Evolutionary conservation across 345 rosid genomes (phyloP).

Genomic region (Linum tenue): DNA sequence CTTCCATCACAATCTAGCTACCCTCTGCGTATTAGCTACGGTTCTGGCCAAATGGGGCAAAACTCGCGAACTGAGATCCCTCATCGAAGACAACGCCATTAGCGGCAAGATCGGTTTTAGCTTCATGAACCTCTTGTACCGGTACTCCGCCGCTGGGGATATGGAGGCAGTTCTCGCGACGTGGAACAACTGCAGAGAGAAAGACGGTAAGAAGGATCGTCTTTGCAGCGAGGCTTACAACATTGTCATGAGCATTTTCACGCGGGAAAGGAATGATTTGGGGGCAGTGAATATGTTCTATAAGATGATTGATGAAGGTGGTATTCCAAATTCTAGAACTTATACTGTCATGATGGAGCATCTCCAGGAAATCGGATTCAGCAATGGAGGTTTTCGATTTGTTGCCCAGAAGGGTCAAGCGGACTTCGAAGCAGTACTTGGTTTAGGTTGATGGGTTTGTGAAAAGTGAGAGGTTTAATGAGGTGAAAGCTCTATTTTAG

Average conservation of each 20-base stretch:
- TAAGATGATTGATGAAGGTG: slow-evolving; percentile 56
- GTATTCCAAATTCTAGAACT: slow-evolving; percentile 73
- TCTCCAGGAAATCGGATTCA: slow-evolving; percentile 48
- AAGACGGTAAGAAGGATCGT: slow-evolving; percentile 28
- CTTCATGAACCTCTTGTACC: slow-evolving; percentile 62
- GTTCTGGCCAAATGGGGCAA: slow-evolving; percentile 56
- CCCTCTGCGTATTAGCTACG: slow-evolving; percentile 56
- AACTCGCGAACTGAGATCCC: slow-evolving; percentile 35
- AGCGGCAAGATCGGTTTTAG: slow-evolving; percentile 42
- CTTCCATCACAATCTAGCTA: slow-evolving; percentile 37
- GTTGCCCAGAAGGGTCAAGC: slow-evolving; percentile 68
- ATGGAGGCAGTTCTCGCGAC: slow-evolving; percentile 41
- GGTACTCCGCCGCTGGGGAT: slow-evolving; percentile 54
- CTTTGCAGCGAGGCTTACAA: slow-evolving; percentile 61
- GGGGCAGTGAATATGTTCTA: slow-evolving; percentile 49
- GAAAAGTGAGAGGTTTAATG: slow-evolving; percentile 36
- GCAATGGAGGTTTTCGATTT: slow-evolving; percentile 49
- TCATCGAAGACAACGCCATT: slow-evolving; percentile 43
- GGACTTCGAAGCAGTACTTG: slow-evolving; percentile 58
- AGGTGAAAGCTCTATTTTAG: slow-evolving; percentile 42
- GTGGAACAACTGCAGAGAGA: slow-evolving; percentile 46
- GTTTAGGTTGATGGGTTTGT: slow-evolving; percentile 48
- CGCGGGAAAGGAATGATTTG: slow-evolving; percentile 26
- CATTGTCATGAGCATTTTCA: slow-evolving; percentile 49
- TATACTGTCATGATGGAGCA: slow-evolving; percentile 73